Evolutionary conservation across 2,329 filamentous ascomycete genomes (phyloP).

Genomic region (Beauveria scarabaeidicola): DNA sequence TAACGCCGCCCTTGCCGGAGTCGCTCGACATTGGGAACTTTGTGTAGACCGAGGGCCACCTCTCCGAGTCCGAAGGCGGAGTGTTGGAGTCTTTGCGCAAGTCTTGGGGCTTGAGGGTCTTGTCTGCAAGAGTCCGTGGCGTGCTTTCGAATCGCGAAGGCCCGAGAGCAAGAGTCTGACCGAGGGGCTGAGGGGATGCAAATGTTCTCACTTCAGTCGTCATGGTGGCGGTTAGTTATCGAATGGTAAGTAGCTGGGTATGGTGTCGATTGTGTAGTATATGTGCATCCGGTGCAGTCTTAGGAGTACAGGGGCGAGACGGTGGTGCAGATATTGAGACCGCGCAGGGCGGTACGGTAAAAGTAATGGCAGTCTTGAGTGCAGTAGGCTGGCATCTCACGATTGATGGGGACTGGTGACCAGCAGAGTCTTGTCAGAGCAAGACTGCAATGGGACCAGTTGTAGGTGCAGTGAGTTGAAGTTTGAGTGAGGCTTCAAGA

Average conservation of each 20-base stretch:
- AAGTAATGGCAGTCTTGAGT: slow-evolving; percentile 89
- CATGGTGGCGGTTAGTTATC: slow-evolving; percentile 23
- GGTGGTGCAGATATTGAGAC: slow-evolving; percentile 71
- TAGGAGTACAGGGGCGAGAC: slow-evolving; percentile 70
- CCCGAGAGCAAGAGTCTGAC: slow-evolving; percentile 56
- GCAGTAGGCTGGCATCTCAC: slow-evolving; percentile 67
- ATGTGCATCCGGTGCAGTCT: neutral
- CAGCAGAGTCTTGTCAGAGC: slow-evolving; percentile 3
- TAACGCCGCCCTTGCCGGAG: slow-evolving; percentile 61
- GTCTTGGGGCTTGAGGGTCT: slow-evolving; percentile 10
- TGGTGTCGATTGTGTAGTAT: neutral
- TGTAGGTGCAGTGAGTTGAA: neutral
- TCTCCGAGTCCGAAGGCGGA: slow-evolving; percentile 4
- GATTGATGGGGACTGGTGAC: neutral
- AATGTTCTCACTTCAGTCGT: slow-evolving; percentile 30
- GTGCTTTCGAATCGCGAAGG: slow-evolving; percentile 16
- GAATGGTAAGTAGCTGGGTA: slow-evolving; percentile 12
- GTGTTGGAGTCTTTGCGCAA: neutral
- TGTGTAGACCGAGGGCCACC: slow-evolving; percentile 22
- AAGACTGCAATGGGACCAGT: slow-evolving; percentile 4
- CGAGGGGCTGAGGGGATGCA: slow-evolving; percentile 62
- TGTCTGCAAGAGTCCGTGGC: slow-evolving; percentile 13
- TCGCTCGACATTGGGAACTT: slow-evolving; percentile 46
- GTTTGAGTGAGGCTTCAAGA: neutral
- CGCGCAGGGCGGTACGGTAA: slow-evolving; percentile 80